These are phyloP conservation scores for Fagopyrum tataricum DNA, from an alignment of 148 eudicot species.

Conservation along the genomic window DNA sequence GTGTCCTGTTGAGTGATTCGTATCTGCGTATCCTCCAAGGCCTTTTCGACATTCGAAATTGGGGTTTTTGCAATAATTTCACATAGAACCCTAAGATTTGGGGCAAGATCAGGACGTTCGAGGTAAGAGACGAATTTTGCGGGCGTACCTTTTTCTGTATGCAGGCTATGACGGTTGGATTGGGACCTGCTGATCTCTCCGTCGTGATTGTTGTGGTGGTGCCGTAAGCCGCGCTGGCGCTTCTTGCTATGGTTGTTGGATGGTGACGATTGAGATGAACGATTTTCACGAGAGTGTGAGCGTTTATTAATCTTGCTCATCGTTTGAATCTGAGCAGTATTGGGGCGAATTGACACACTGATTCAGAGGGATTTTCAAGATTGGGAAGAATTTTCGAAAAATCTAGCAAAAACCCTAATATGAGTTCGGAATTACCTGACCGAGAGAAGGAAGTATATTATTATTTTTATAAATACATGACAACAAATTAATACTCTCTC, in stretches of 20 bases:
- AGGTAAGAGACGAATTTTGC: slow-evolving; percentile 39
- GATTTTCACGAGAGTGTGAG: slow-evolving; percentile 20
- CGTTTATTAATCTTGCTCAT: slow-evolving; percentile 28
- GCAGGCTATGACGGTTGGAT: not conserved
- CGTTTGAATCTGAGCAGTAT: not conserved
- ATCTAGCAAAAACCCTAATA: not conserved
- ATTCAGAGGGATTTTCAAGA: not conserved
- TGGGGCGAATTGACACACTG: not conserved
- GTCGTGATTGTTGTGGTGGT: slow-evolving; percentile 13
- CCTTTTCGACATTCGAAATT: slow-evolving; percentile 36
- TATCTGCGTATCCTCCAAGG: slow-evolving; percentile 39
- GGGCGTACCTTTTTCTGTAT: slow-evolving; percentile 25
- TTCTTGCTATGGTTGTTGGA: slow-evolving; percentile 14
- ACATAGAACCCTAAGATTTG: slow-evolving; percentile 47
- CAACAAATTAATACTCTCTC: too few species aligned
- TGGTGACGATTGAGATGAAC: slow-evolving; percentile 23
- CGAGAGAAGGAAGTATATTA: too few species aligned
- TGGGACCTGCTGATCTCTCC: slow-evolving; percentile 5
- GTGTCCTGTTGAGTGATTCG: slow-evolving; percentile 44
- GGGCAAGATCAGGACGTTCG: slow-evolving; percentile 37
- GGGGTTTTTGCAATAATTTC: slow-evolving; percentile 51
- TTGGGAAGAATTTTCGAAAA: not conserved
- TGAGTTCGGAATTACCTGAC: not conserved
- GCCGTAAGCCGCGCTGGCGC: slow-evolving; percentile 17
- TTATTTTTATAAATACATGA: too few species aligned